These are phyloP conservation scores for Pythium rhizo-oryzae DNA, from an alignment of 352 stramenopile species.

Conservation along the genomic window DNA sequence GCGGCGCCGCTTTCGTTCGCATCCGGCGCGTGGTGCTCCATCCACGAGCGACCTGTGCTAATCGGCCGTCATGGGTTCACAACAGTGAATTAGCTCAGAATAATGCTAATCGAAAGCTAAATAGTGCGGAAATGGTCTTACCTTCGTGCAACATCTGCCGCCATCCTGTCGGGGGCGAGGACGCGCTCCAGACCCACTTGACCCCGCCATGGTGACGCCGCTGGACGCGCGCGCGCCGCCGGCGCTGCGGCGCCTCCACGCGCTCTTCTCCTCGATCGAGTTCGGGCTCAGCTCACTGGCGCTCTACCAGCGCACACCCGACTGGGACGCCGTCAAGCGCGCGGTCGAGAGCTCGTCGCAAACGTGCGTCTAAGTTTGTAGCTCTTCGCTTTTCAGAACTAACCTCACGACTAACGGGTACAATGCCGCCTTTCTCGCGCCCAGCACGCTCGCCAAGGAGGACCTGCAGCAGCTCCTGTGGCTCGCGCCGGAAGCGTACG, in stretches of 20 bases:
- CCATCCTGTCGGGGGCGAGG: too few species aligned
- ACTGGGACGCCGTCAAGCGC: slow-evolving; percentile 62
- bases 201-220: slow-evolving; percentile 1
- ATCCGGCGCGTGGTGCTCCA: too few species aligned
- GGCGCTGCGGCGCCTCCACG: slow-evolving; percentile 46
- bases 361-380: slow-evolving; percentile 30
- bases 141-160: slow-evolving; percentile 8
- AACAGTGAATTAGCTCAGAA: too few species aligned
- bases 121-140: neutral
- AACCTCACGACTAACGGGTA: neutral
- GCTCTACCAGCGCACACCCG: slow-evolving; percentile 72
- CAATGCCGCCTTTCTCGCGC: neutral
- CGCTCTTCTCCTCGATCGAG: slow-evolving; percentile 71
- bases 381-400: neutral
- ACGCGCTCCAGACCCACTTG: neutral
- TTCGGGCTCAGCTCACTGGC: slow-evolving; percentile 69
- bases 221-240: slow-evolving; percentile 47
- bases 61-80: too few species aligned
- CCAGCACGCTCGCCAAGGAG: slow-evolving; percentile 46
- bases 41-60: too few species aligned
- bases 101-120: too few species aligned
- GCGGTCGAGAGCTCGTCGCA: slow-evolving; percentile 74
- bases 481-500: slow-evolving; percentile 54
- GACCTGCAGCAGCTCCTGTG: slow-evolving; percentile 64
- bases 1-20: too few species aligned